Evolutionary conservation across 495 filamentous ascomycete species (phyloP), one percentile per base, ranked within the genome.

Genomic region (Aeminium ludgeri): DNA sequence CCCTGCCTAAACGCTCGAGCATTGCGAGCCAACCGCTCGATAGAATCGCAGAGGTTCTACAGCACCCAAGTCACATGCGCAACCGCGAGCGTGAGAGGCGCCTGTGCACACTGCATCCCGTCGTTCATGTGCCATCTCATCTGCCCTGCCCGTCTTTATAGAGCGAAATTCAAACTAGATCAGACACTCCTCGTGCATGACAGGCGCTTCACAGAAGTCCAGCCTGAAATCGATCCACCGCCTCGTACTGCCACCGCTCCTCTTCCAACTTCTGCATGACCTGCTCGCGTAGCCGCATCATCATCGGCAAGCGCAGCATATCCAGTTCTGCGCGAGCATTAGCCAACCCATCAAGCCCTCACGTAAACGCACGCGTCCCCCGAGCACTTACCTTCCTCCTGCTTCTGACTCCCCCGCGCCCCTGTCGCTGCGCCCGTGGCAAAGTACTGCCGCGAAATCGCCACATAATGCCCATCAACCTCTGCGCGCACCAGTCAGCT

Each of bases 161-260:
- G n/a, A n/a, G n/a, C n/a, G n/a, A n/a, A n/a, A n/a, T n/a, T n/a
- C n/a, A n/a, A n/a, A n/a, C n/a, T n/a, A n/a, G n/a, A n/a, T n/a
- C n/a, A n/a, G n/a, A 6, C 31, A 34, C 17, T 34, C n/a, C 5
- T 13, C 17, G 31, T 34, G 28, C 28, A 30, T 7, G 28, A 7
- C 28, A 30, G 28, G 28, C 28, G 28, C 28, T n/a, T 41, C 20
- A 41, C 13, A 12, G 11, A 6, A 33, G 19, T 6, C 18, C 6
- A 23, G 27, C 18, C 6, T 20, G 33, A 25, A 10, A 43, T n/a
- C 45, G 41, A 34, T 49, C 46, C 17, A 30, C 1, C 4, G 48
- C 13, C 36, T 46, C 48, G 33, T 38, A 46, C 35, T 18, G 12
- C 48, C 48, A 51, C 10, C 39, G 30, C 35, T 51, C 48, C 18